Evolutionary conservation across 1,284 basidiomycete genomes (phyloP), one percentile per base, ranked within the genome.

Genomic region (Pascua sp.): DNA sequence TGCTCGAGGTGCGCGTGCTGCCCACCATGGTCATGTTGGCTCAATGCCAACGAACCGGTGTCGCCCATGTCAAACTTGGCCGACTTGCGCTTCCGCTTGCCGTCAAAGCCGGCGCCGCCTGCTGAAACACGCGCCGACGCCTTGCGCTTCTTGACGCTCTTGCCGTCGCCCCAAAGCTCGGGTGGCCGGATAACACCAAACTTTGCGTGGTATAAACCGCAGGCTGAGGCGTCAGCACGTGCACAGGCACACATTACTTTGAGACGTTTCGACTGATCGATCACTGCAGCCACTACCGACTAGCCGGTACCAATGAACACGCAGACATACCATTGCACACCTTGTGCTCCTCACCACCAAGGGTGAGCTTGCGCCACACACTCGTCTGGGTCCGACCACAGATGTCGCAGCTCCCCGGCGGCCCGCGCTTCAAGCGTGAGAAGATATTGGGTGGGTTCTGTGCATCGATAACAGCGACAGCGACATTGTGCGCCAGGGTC

Each of bases 81-180:
- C 24, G 41, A 41, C 58, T 63, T 60, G 49, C 62, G 53, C 43
- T 60, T 60, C 15, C 56, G 41, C 49, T 57, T 57, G 12, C 10
- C 53, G 15, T 41, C 55, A 7, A 24, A 32, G 1, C 41, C 55
- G 7, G 54, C 24, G 7, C 24, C 24, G 24, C 24, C 24, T 32
- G 24, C 24, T 32, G 24, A 32, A 32, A 32, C 24, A 32, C 24
- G 57, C n/a, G 57, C 36, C 2, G 51, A 42, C 11, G 58, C 56
- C 32, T 57, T 55, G 49, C 74, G 65, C 57, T 74, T 71, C 59
- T 72, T 72, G 47, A 76, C 59, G 7, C 62, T 63, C 56, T 65
- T 67, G 15, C 71, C 72, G 54, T 76, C 74, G 16, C 72, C 72
- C 74, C 74, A 76, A 11, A 76, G 61, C 57, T 72, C 70, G 15